Evolutionary conservation across 495 filamentous ascomycete species (phyloP), one percentile per base, ranked within the genome.

Genomic region (Podospora sp.): DNA sequence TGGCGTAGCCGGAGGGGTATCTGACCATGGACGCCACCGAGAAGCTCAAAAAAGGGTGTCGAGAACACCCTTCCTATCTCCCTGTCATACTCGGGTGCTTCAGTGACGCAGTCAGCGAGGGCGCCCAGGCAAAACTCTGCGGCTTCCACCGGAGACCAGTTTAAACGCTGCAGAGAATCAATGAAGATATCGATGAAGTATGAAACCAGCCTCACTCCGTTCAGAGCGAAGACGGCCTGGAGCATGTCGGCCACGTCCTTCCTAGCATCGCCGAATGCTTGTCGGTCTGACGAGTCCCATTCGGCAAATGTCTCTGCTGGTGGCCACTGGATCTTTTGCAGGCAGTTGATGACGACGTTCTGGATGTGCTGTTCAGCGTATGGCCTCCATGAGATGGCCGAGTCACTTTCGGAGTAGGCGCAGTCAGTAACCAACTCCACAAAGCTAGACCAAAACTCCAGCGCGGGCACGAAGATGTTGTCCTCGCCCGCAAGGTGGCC

Each of bases 361-460:
- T 86, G 81, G 27, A 91, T 73, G 57, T 77, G 78, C 49, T 74
- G 71, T 21, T 80, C 68, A 72, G 71, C 35, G 76, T 75, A 52
- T 75, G 25, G 62, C 57, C 6, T 62, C 62, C 8, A 62, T 35
- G 61, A 25, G 50, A 52, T 29, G 14, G 64, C 51, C 21, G 62
- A 51, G 60, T 63, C 66, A 59, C 72, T 70, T 46, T 72, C 78
- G 6, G 76, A 75, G 57, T 76, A 79, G 3, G 80, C 76, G 27
- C 64, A 68, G 76, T 85, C 79, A 16, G 74, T 69, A 66, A 84
- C 72, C 53, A 81, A 84, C 71, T 90, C 90, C 22, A 88, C 84
- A 66, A 87, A 90, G 3, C 83, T 85, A 12, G 84, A 90, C 93
- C 94, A 97, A 78, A 94, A 97, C 68, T 97, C 91, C 27, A 97